Evolutionary conservation across 345 rosid species (phyloP).

Genomic region (Alliaria petiolata): DNA sequence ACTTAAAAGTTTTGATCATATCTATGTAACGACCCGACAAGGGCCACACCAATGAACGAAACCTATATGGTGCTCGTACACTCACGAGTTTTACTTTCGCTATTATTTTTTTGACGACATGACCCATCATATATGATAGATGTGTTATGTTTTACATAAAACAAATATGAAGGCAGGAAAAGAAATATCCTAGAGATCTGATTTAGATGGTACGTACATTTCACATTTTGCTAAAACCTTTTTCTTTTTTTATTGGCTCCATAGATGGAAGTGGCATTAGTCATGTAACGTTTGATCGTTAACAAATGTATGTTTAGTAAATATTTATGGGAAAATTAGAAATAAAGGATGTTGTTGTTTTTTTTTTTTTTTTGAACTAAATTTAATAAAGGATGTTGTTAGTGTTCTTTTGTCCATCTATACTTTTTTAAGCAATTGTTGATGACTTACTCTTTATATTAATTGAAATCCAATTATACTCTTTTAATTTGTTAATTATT

Average conservation of each 20-base stretch:
- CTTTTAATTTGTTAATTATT: no score
- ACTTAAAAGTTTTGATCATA: background rate
- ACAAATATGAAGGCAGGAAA: background rate
- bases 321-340: no score
- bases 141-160: background rate
- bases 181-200: background rate
- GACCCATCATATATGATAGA: conserved; percentile 8
- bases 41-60: conserved; percentile 9
- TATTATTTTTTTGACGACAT: conserved; percentile 1
- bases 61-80: conserved; percentile 22
- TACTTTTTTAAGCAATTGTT: no score
- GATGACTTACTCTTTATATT: no score
- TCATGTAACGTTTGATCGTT: background rate
- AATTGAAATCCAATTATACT: no score
- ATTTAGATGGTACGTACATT: background rate
- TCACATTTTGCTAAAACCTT: background rate
- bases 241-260: background rate
- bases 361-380: no score
- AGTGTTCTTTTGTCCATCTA: no score
- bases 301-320: background rate
- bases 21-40: conserved; percentile 22
- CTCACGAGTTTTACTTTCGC: conserved; percentile 21
- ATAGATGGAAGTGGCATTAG: background rate
- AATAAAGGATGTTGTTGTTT: no score
- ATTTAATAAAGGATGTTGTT: no score